These are phyloP conservation scores for Corynascus novoguineensis DNA, from an alignment of 495 filamentous ascomycete genomes.

Conservation along the genomic window DNA sequence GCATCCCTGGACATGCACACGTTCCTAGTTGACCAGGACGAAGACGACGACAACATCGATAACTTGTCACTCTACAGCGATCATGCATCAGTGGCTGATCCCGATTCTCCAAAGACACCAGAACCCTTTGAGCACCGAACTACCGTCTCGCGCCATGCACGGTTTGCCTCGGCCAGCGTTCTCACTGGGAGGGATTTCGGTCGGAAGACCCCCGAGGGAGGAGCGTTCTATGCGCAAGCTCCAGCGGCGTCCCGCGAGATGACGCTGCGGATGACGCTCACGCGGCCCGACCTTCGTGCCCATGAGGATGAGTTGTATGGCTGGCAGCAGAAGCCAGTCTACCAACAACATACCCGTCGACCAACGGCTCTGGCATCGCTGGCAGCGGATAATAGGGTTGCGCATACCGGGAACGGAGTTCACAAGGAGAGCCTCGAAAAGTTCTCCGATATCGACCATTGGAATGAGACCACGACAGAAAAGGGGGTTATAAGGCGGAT, in stretches of 20 bases:
- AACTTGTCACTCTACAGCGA: conserved; percentile 42
- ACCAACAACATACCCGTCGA: conserved; percentile 26
- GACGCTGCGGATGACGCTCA: conserved; percentile 92
- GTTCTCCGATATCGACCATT: conserved; percentile 22
- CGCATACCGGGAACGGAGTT: conserved; percentile 13
- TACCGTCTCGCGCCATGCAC: conserved; percentile 29
- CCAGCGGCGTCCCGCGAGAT: conserved; percentile 69
- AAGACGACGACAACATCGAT: conserved; percentile 48
- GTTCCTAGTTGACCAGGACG: conserved; percentile 49
- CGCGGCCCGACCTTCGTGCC: conserved; percentile 74
- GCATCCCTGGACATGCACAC: conserved; percentile 39
- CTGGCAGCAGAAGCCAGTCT: conserved; percentile 44
- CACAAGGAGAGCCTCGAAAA: conserved; percentile 32
- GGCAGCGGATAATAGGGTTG: conserved; percentile 12
- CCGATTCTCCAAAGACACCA: conserved; percentile 52
- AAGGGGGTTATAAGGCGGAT: conserved; percentile 37
- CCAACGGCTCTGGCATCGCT: conserved; percentile 23
- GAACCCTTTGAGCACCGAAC: conserved; percentile 35
- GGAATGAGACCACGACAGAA: conserved; percentile 21
- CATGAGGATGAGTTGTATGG: conserved; percentile 59
- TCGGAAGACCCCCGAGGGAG: conserved; percentile 30
- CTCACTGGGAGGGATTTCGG: conserved; percentile 15
- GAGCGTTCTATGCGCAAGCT: conserved; percentile 45
- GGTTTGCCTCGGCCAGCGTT: conserved; percentile 18
- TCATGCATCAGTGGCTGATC: conserved; percentile 45